These are phyloP conservation scores for Dentipellis fragilis DNA, from an alignment of 768 basidiomycete species.

Conservation along the genomic window DNA sequence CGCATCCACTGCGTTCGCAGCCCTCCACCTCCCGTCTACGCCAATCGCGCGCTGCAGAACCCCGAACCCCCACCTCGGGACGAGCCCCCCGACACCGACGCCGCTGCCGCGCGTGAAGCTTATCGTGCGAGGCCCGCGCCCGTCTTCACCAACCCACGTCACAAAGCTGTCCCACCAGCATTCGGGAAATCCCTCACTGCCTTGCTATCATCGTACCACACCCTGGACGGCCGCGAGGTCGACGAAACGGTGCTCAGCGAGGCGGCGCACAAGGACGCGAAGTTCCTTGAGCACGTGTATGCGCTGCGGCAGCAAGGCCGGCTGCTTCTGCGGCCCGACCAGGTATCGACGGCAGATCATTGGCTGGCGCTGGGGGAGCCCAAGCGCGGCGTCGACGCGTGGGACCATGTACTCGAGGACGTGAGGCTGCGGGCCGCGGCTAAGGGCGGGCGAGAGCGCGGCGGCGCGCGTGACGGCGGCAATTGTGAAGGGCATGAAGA, in stretches of 20 bases:
- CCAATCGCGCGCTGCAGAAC: neutral
- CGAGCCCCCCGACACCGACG: neutral
- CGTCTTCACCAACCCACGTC: slow-evolving; percentile 52
- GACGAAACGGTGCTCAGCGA: slow-evolving; percentile 27
- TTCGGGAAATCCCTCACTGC: slow-evolving; percentile 21
- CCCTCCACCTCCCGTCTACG: neutral
- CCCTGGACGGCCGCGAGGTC: slow-evolving; percentile 40
- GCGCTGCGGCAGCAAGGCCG: slow-evolving; percentile 38
- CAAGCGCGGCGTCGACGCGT: slow-evolving; percentile 32
- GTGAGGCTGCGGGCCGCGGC: slow-evolving; percentile 24
- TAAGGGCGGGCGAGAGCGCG: slow-evolving; percentile 17
- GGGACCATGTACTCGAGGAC: slow-evolving; percentile 50
- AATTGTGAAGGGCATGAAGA: slow-evolving; percentile 56
- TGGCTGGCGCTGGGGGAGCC: slow-evolving; percentile 8
- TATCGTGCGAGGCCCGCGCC: slow-evolving; percentile 59
- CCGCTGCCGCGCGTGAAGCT: slow-evolving; percentile 53
- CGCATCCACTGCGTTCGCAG: neutral
- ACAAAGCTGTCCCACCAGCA: slow-evolving; percentile 51
- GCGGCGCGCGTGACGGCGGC: slow-evolving; percentile 37
- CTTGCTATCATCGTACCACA: slow-evolving; percentile 39
- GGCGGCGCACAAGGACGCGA: slow-evolving; percentile 33
- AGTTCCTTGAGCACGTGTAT: slow-evolving; percentile 32
- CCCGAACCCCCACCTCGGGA: neutral
- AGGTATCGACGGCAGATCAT: slow-evolving; percentile 14
- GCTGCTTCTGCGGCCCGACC: slow-evolving; percentile 29